Evolutionary conservation across 441 rosid genomes (phyloP).

Genomic region (Viola pubescens): DNA sequence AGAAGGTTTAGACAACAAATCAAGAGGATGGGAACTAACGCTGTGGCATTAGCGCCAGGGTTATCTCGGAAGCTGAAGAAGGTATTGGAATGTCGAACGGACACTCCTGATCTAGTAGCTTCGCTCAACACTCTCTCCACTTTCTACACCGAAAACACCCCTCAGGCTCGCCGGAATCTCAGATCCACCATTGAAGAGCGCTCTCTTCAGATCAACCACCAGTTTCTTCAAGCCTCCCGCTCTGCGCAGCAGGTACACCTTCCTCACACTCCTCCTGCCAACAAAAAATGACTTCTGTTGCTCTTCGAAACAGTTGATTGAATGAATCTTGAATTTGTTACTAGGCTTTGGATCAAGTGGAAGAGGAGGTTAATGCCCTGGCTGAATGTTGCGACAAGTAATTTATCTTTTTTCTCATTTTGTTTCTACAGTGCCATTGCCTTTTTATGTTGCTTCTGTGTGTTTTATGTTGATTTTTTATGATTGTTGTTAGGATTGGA

Average conservation of each 20-base stretch:
- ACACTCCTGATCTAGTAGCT: constrained; percentile 70
- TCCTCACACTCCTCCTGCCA: background rate
- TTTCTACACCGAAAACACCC: constrained; percentile 77
- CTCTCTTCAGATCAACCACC: constrained; percentile 73
- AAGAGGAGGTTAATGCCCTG: constrained; percentile 79
- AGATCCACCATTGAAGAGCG: constrained; percentile 97
- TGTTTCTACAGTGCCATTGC: background rate
- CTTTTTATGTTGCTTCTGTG: background rate
- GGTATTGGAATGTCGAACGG: constrained; percentile 83
- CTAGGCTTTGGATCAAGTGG: constrained; percentile 86
- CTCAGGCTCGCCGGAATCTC: constrained; percentile 91
- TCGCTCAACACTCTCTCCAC: constrained; percentile 82
- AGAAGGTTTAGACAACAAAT: constrained; percentile 30
- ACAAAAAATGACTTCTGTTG: background rate
- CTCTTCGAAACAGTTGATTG: background rate
- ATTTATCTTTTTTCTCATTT: background rate
- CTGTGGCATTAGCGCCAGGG: constrained; percentile 80
- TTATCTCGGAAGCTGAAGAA: constrained; percentile 88
- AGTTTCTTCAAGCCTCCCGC: constrained; percentile 69
- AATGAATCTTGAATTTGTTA: background rate
- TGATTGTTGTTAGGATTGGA: constrained; percentile 44
- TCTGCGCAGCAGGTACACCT: constrained; percentile 52
- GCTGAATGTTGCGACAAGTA: constrained; percentile 92
- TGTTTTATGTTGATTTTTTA: background rate
- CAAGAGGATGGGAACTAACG: background rate